Evolutionary conservation across 2,329 filamentous ascomycete genomes (phyloP), one percentile per base, ranked within the genome.

Genomic region (Phialophora macrospora): DNA sequence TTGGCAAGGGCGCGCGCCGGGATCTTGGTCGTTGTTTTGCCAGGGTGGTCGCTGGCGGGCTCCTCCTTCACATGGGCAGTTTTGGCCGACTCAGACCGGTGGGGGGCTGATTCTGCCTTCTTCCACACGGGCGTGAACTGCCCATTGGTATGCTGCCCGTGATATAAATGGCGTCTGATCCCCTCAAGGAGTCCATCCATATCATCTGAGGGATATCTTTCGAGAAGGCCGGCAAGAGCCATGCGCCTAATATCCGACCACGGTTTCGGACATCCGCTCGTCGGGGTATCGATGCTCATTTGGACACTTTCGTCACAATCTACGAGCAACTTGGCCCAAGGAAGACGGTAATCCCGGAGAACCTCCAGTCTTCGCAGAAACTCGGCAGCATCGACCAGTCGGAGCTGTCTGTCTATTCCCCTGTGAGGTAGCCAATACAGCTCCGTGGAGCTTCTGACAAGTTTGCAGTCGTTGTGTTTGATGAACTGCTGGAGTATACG

Each of bases 241-340:
- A 60, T 12, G 8, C 48, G 46, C 30, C 34, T 54, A 28, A 54
- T 38, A 20, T 49, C 30, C 28, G 30, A n/a, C 58, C 58, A 60
- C 22, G 30, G 60, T 17, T 41, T 30, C 7, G 41, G 56, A 17
- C 38, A 44, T 5, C 38, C 38, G 17, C 38, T 44, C 7, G 38
- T 44, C 38, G 38, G 38, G 7, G 17, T 44, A 17, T 44, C 38
- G 17, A 44, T 44, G 17, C 38, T 44, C 38, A 3, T n/a, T 17
- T n/a, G 14, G 17, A 44, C 38, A 44, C 38, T 44, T n/a, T 44
- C 38, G 14, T 44, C 38, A n/a, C 38, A 44, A 44, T 44, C 17
- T 7, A 44, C 38, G 38, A 44, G 38, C 17, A n/a, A 44, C 6
- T 44, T 44, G 38, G 38, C 38, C 38, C 38, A 44, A n/a, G 38